phyloP scores from a whole-genome alignment of 176 grass and related monocot genomes.

The Cocos nucifera region DNA sequence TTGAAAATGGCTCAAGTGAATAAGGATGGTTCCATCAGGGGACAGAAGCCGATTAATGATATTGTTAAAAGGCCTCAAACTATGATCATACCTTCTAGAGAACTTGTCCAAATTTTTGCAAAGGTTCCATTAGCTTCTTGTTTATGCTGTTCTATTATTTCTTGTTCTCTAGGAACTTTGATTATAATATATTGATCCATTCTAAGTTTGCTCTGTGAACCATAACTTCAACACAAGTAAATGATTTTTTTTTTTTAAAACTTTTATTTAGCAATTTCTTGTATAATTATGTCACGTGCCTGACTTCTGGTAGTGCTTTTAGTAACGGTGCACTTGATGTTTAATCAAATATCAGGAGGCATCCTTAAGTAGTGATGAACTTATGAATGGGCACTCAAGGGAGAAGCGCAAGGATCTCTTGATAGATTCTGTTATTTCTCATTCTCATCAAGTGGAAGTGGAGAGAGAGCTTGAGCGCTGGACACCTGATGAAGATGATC shows the following conservation, averaged over 20 bases:
- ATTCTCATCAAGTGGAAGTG: conserved; percentile 49
- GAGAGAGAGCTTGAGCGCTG: conserved; percentile 88
- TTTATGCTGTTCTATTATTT: too few species aligned
- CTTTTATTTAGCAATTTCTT: too few species aligned
- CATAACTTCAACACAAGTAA: too few species aligned
- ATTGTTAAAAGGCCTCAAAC: conserved; percentile 57
- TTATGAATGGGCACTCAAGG: conserved; percentile 45
- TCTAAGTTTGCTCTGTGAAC: too few species aligned
- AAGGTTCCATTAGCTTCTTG: conserved; percentile 33
- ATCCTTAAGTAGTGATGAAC: conserved; percentile 58
- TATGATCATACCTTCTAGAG: conserved; percentile 76
- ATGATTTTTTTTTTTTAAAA: too few species aligned
- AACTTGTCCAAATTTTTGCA: conserved; percentile 80
- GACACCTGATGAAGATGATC: conserved; percentile 83
- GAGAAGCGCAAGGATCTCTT: conserved; percentile 89
- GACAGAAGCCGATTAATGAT: conserved; percentile 40
- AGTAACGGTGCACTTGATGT: background rate
- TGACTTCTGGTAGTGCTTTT: too few species aligned
- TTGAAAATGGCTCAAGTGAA: conserved; percentile 91
- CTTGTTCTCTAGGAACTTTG: too few species aligned
- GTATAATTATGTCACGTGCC: too few species aligned
- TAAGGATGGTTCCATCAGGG: conserved; percentile 59
- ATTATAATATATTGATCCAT: too few species aligned
- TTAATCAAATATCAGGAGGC: conserved; percentile 55
- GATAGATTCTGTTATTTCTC: conserved; percentile 93